Base-by-base conservation (phyloP, 805 yeast genomes). In the Saccharomycopsis microspora region DNA sequence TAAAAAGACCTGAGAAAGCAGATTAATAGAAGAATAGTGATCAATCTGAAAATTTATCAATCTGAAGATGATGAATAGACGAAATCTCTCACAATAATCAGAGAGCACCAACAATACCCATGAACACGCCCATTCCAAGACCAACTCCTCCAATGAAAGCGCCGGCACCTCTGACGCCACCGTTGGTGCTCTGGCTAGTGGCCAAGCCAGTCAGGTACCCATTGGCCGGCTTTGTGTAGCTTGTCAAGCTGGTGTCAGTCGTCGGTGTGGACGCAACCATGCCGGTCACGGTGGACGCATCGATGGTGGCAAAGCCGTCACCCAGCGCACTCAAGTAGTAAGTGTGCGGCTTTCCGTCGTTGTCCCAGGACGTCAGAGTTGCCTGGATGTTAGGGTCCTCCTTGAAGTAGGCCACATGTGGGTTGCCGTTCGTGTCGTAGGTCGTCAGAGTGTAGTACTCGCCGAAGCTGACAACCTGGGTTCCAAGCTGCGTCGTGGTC, bases 301-400 rank as follows among this genome's bases (percentile, higher is more conserved):
- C 31, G 29, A 45, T 28, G 28, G 11, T n/a, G 29, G 46, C 40
- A 8, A 34, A 29, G 6, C 46, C 45, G 19, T 45, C 28, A 9
- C 39, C 28, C 11, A 45, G 32, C 8, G 43, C 40, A 43, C 52
- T 49, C 10, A 45, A 36, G 40, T 48, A 51, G 10, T 33, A 44
- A 19, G 54, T 51, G 10, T 42, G 46, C 11, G 52, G 49, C 6
- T 42, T 42, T 3, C 52, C 54, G 32, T 48, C 40, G 30, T 51
- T 33, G 40, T 48, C 54, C 43, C 46, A 51, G 28, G 52, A 37
- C 9, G 54, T 51, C 6, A 46, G 5, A 33, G 54, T 51, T 10
- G 34, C 28, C 10, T 31, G 30, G 29, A 51, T 39, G 28, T 37
- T 28, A 5, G 46, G 35, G 42, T 51, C 45, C 34, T 51, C 44